phyloP scores from a whole-genome alignment of 768 basidiomycete species.

The Agrocybe praecox region DNA sequence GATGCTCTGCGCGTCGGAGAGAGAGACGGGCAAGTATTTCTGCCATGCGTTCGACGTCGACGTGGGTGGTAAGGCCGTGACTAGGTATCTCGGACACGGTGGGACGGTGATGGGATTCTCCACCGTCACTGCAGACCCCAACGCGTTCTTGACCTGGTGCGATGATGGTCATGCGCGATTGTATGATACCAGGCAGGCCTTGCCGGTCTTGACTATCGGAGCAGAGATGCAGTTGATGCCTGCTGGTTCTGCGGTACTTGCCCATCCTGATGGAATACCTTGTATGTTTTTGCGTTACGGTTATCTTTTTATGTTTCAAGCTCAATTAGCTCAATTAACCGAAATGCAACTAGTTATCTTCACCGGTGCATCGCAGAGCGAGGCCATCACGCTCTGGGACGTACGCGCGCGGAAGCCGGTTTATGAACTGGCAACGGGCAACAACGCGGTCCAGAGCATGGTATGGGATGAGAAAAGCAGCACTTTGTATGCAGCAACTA shows the following conservation, averaged over 20 bases:
- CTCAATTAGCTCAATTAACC: too few species aligned
- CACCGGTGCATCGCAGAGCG: slow-evolving; percentile 26
- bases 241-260: slow-evolving; percentile 25
- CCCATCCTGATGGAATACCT: slow-evolving; percentile 40
- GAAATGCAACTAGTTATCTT: slow-evolving; percentile 34
- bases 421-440: slow-evolving; percentile 48
- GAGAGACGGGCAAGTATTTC: slow-evolving; percentile 10
- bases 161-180: slow-evolving; percentile 41
- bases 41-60: slow-evolving; percentile 34
- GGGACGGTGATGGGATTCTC: slow-evolving; percentile 31
- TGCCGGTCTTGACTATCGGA: slow-evolving; percentile 37
- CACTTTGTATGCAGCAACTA: slow-evolving; percentile 36
- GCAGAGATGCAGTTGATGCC: slow-evolving; percentile 14
- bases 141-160: slow-evolving; percentile 35
- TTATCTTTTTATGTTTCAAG: too few species aligned
- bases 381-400: slow-evolving; percentile 45
- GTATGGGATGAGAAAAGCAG: slow-evolving; percentile 32
- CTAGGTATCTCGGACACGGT: slow-evolving; percentile 40
- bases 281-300: too few species aligned
- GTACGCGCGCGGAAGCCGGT: slow-evolving; percentile 33
- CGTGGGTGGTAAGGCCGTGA: slow-evolving; percentile 28
- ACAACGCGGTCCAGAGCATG: slow-evolving; percentile 37
- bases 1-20: slow-evolving; percentile 25
- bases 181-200: slow-evolving; percentile 36
- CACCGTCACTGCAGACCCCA: slow-evolving; percentile 33